These are phyloP conservation scores for Hygrophorus russula DNA, from an alignment of 768 basidiomycete species.

Conservation along the genomic window DNA sequence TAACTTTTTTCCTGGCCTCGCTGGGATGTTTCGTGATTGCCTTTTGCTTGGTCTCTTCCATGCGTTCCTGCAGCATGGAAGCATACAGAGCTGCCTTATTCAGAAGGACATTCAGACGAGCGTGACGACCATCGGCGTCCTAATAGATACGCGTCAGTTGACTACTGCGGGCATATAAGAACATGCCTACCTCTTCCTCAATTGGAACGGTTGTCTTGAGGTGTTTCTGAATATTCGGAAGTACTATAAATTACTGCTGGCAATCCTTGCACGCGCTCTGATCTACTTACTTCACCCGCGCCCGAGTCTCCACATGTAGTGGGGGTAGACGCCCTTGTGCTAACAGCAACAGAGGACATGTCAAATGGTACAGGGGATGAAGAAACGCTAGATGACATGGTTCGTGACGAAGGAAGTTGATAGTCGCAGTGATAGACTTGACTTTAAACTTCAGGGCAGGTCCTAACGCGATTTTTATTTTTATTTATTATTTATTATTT, in stretches of 20 bases:
- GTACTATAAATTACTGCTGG: background rate
- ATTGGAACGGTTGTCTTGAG: background rate
- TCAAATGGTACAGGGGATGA: background rate
- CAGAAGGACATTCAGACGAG: conserved; percentile 53
- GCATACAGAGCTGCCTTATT: conserved; percentile 74
- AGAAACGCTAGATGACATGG: background rate
- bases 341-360: background rate
- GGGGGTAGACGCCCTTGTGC: background rate
- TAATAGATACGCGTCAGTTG: conserved; percentile 11
- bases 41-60: conserved; percentile 48
- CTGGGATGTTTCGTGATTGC: conserved; percentile 16
- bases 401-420: no score
- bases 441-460: background rate
- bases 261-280: background rate
- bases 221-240: background rate
- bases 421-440: background rate
- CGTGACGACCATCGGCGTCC: conserved; percentile 39
- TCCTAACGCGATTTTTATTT: background rate
- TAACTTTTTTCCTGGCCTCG: conserved; percentile 9
- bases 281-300: background rate
- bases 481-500: no score
- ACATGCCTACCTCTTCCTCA: background rate
- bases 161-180: background rate
- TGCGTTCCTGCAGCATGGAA: conserved; percentile 54
- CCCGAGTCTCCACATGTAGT: background rate